These are phyloP conservation scores for Tephrocybe sp. DNA, from an alignment of 768 basidiomycete species.

Conservation along the genomic window DNA sequence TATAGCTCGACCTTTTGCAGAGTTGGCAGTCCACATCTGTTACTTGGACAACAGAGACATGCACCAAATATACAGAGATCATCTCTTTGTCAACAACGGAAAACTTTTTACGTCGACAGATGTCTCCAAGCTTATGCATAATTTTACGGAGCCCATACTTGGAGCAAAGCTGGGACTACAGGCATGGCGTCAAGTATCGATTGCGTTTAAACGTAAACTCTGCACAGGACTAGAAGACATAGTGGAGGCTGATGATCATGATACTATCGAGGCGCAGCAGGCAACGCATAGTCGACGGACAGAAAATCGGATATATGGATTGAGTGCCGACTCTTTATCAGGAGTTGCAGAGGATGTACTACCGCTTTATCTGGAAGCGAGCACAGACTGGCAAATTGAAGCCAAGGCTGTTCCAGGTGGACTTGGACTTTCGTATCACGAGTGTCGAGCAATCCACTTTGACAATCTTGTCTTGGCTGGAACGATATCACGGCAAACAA, in stretches of 20 bases:
- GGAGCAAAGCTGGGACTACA: conserved; percentile 2
- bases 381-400: conserved; percentile 22
- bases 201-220: conserved; percentile 17
- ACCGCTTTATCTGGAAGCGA: conserved; percentile 22
- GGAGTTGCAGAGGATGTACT: conserved; percentile 26
- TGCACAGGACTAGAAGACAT: no score
- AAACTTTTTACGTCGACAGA: conserved; percentile 13
- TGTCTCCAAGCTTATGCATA: conserved; percentile 9
- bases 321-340: conserved; percentile 21
- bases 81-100: conserved; percentile 20
- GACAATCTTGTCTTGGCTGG: not conserved
- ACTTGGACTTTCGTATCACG: conserved; percentile 10
- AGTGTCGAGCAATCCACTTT: not conserved
- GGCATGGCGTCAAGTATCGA: conserved; percentile 22
- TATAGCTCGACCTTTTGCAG: conserved; percentile 19
- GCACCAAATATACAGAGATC: conserved; percentile 6
- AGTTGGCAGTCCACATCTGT: not conserved
- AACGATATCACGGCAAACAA: no score
- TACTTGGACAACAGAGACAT: not conserved
- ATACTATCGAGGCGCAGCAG: no score
- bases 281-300: no score
- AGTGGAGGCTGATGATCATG: no score
- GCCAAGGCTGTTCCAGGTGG: conserved; percentile 24
- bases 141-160: not conserved
- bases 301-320: not conserved